Evolutionary conservation across 495 filamentous ascomycete species (phyloP), one percentile per base, ranked within the genome.

Genomic region (Aspergillus avenaceus): DNA sequence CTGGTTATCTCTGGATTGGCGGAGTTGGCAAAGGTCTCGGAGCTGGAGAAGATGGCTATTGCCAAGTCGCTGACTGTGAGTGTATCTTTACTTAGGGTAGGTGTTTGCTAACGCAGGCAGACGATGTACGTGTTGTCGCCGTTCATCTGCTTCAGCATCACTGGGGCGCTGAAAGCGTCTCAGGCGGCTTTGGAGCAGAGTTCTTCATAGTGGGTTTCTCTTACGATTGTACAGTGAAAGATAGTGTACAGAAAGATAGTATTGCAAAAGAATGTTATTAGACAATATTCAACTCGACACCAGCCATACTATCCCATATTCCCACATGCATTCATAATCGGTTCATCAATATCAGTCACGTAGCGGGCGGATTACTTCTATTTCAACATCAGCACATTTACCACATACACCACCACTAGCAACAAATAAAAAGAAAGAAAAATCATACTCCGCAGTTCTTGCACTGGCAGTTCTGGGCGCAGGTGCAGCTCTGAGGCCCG

Each of bases 1-100:
- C 79, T 89, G 77, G 85, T 84, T 48, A 63, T 89, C 13, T 80
- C 82, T 14, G 80, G 82, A 1, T 62, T 90, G 44, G 76, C 85
- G 3, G 85, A 90, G 50, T 74, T 90, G 3, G 82, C 77, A 28
- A 78, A 79, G 6, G 74, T 72, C 0, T 69, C 67, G 19, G 73
- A 84, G 47, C 64, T 67, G 18, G 79, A 84, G 53, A 87, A 88
- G 67, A 79, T 86, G 68, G 74, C 75, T 23, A 85, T 90, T 66
- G 80, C 84, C 0, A 88, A 84, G 58, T 77, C 87, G 29, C 66
- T 90, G 37, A 85, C 80, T 14, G 85, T 85, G 64, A 26, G 43
- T 27, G 36, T 3, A 8, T n/a, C 2, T n/a, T 47, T 13, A 50
- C 27, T 50, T 18, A 8, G 5, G 4, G 13, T 29, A 29, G n/a